phyloP scores from a whole-genome alignment of 495 filamentous ascomycete species.

The Delitschia confertaspora region DNA sequence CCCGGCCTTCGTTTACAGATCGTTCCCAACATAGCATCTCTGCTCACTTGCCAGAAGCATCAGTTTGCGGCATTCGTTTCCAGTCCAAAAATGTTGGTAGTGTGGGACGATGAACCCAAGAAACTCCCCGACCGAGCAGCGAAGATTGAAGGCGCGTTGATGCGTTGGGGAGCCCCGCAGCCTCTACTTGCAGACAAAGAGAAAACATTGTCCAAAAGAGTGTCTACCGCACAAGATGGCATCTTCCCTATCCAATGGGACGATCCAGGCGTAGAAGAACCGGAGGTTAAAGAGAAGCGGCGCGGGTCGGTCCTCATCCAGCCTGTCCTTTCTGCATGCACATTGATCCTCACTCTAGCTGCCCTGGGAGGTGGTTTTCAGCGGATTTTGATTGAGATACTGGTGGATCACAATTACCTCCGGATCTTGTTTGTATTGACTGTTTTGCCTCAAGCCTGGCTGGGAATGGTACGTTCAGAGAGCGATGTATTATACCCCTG shows the following conservation, averaged over 20 bases:
- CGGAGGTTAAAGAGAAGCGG: constrained; percentile 29
- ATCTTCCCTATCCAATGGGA: no score
- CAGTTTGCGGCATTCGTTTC: constrained; percentile 61
- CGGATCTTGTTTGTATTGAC: constrained; percentile 43
- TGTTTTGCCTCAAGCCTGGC: constrained; percentile 46
- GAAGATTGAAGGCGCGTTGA: constrained; percentile 43
- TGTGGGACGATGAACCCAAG: constrained; percentile 60
- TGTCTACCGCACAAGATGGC: background rate
- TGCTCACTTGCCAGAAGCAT: constrained; percentile 52
- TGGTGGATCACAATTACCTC: constrained; percentile 42
- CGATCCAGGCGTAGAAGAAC: constrained; percentile 25
- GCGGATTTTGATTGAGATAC: constrained; percentile 44
- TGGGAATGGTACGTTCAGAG: constrained; percentile 42
- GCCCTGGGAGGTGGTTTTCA: constrained; percentile 51
- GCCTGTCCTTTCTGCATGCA: constrained; percentile 42
- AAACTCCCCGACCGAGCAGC: constrained; percentile 44
- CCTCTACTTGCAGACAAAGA: no score
- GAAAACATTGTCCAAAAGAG: no score
- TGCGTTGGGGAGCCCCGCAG: no score
- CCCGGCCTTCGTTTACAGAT: constrained; percentile 54
- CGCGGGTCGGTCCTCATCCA: constrained; percentile 45
- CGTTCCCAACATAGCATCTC: constrained; percentile 44
- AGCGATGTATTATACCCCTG: background rate
- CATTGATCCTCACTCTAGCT: constrained; percentile 42
- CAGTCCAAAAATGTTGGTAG: constrained; percentile 46